Conservation (phyloP, 208 protist species). For the Leptomonas pyrrhocoris region DNA sequence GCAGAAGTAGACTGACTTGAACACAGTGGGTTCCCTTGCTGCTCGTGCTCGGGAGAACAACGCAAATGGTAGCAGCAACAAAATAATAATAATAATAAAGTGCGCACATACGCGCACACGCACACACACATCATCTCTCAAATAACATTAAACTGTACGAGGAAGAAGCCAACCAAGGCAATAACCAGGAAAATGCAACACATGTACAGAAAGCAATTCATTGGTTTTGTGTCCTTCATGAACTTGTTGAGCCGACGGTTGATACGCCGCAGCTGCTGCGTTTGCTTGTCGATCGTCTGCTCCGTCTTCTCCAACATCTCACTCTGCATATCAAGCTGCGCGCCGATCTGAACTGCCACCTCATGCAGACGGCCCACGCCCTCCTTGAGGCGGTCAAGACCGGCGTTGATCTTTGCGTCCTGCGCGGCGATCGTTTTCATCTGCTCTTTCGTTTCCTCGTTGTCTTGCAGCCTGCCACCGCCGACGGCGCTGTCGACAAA, state of each 20-base stretch:
- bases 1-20: no score
- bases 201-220: slow-evolving; percentile 71
- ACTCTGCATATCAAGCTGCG: slow-evolving; percentile 73
- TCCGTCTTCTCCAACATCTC: slow-evolving; percentile 70
- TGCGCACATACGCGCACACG: no score
- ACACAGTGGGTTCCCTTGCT: no score
- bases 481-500: slow-evolving; percentile 57
- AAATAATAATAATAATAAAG: no score
- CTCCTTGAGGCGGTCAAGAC: slow-evolving; percentile 61
- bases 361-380: slow-evolving; percentile 58
- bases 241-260: slow-evolving; percentile 61
- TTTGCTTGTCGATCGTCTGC: slow-evolving; percentile 57
- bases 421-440: slow-evolving; percentile 67
- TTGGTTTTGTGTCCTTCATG: slow-evolving; percentile 60
- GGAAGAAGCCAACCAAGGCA: slow-evolving; percentile 65
- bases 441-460: slow-evolving; percentile 57
- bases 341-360: slow-evolving; percentile 60
- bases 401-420: slow-evolving; percentile 71
- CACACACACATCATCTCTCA: slow-evolving; percentile 9
- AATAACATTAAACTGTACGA: slow-evolving; percentile 76
- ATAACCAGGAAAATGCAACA: slow-evolving; percentile 65
- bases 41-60: no score
- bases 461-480: slow-evolving; percentile 66
- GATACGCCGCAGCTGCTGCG: slow-evolving; percentile 48
- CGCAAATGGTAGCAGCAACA: no score